These are phyloP conservation scores for Grosmannia huntii DNA, from an alignment of 2,329 filamentous ascomycete genomes.

Conservation along the genomic window DNA sequence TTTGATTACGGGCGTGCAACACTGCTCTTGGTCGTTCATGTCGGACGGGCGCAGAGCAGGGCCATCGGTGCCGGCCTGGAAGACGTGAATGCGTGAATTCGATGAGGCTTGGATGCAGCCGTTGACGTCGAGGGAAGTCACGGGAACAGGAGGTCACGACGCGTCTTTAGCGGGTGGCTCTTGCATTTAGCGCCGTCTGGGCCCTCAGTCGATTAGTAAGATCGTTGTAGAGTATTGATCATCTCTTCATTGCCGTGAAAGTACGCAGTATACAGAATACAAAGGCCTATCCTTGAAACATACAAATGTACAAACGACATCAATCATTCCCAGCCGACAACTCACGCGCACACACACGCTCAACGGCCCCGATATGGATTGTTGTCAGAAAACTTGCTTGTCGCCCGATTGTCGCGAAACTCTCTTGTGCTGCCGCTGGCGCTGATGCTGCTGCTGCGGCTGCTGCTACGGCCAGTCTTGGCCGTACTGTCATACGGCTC, in stretches of 20 bases:
- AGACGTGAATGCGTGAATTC: neutral
- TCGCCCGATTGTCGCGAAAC: slow-evolving; percentile 11
- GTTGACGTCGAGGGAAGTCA: neutral
- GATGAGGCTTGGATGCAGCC: neutral
- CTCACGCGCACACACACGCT: neutral
- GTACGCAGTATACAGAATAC: neutral
- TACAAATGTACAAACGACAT: neutral
- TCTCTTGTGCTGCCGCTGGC: slow-evolving; percentile 12
- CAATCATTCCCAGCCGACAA: neutral
- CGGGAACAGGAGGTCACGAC: neutral
- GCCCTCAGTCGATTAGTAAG: neutral
- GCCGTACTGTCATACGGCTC: neutral
- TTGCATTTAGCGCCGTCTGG: neutral
- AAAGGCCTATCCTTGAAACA: too few relatives aligned
- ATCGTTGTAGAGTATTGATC: neutral
- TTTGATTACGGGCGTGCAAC: neutral
- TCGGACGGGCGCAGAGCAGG: neutral
- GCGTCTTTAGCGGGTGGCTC: neutral
- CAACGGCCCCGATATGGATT: slow-evolving; percentile 11
- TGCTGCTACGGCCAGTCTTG: neutral
- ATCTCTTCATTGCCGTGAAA: neutral
- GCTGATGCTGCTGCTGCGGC: neutral
- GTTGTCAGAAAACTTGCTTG: slow-evolving; percentile 11
- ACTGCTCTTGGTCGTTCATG: neutral
- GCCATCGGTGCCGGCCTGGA: neutral